Base-by-base conservation (phyloP, 2,329 filamentous ascomycete species). In the Stenocarpella maydis region DNA sequence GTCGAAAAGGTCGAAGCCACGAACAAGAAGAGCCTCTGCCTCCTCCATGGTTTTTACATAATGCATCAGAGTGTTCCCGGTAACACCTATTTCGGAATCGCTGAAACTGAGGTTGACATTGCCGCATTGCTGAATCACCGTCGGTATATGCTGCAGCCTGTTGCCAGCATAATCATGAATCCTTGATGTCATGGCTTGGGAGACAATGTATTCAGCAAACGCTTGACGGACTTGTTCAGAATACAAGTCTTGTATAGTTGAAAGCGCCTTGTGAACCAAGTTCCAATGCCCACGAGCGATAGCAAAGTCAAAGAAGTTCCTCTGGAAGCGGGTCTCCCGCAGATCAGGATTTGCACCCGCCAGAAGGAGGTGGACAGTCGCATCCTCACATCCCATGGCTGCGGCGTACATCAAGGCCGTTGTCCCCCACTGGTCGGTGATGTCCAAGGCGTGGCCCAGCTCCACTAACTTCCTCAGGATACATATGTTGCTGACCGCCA, bases 371-470 rank as follows among this genome's bases (percentile, higher is more conserved):
- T 41, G 19, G 12, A 39, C 21, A 21, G 34, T n/a, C 6, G 39
- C 53, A 14, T 55, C 53, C 19, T 55, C 9, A 6, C 7, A 26
- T 0, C 53, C 53, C 31, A 39, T 39, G 17, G n/a, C 53, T 26
- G 53, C 53, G 17, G 53, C 34, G 26, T 39, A 55, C 53, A 55
- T 55, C 53, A 55, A 55, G n/a, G 53, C 31, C 1, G 53, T 55
- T 8, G 17, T 39, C 2, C 53, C 53, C 53, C 53, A 55, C 9
- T 9, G 10, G 24, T 55, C 53, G 14, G 53, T 55, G 4, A 15
- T 6, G 2, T 39, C 7, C 34, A 55, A 26, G 10, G 24, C 34
- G 19, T 55, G 53, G n/a, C 34, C 53, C 34, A 55, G 34, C 3
- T 55, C 34, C 34, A 41, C 10, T 2, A 55, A 12, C 34, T n/a